phyloP scores from a whole-genome alignment of 2,329 filamentous ascomycete genomes.

The Trichoderma brevicompactum region DNA sequence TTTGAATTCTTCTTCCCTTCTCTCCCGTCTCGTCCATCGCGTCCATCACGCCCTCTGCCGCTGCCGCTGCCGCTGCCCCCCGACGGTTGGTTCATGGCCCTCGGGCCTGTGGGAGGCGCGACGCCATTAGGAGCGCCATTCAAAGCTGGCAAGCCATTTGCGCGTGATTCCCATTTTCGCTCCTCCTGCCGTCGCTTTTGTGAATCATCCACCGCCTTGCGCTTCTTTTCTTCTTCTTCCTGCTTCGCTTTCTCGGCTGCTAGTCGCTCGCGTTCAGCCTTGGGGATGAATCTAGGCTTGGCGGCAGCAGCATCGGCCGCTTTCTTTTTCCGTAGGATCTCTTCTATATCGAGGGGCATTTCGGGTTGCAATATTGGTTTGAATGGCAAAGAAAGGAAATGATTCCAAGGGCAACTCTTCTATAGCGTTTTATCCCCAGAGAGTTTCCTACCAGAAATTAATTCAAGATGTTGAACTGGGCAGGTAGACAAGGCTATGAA shows the following conservation, averaged over 20 bases:
- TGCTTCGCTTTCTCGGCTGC: constrained; percentile 79
- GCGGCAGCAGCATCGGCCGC: constrained; percentile 81
- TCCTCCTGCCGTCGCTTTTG: constrained; percentile 73
- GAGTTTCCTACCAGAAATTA: background rate
- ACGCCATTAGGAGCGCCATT: constrained; percentile 36
- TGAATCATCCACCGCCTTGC: constrained; percentile 59
- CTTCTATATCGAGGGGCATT: constrained; percentile 75
- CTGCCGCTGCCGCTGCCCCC: constrained; percentile 45
- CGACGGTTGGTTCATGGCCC: constrained; percentile 60
- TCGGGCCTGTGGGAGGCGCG: constrained; percentile 70
- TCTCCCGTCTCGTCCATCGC: constrained; percentile 47
- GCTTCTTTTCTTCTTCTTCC: constrained; percentile 63
- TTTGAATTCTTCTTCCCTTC: constrained; percentile 45
- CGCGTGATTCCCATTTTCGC: constrained; percentile 42
- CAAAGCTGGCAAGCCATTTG: constrained; percentile 37
- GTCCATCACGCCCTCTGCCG: constrained; percentile 32
- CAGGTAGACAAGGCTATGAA: constrained; percentile 29
- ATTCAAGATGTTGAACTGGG: background rate
- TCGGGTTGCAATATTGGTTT: background rate
- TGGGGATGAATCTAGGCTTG: constrained; percentile 87
- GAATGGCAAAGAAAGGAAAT: too few species aligned
- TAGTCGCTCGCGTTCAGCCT: constrained; percentile 78
- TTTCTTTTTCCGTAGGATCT: constrained; percentile 82
- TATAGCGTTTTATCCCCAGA: too few species aligned
- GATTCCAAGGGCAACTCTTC: background rate